Base-by-base conservation (phyloP, 2,329 filamentous ascomycete genomes). In the Chrysoporthe cubensis region DNA sequence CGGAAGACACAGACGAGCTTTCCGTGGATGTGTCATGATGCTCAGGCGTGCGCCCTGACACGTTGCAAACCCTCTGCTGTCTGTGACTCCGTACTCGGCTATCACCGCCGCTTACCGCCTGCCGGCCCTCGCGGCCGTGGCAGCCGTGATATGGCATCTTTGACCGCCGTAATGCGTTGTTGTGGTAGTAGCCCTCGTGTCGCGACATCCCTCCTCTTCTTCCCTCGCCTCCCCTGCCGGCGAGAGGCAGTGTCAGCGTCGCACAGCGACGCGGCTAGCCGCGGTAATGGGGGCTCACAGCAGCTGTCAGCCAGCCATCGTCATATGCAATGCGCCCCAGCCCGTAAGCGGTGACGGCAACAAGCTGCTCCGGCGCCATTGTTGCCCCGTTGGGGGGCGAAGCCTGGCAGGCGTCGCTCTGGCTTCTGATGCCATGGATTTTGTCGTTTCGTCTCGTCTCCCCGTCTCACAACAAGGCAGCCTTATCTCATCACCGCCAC, bases 201-300 rank as follows among this genome's bases (percentile, higher is more conserved):
- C 61, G 62, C 67, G 34, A 43, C 40, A 32, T 16, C 11, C 26
- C 50, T 54, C 42, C n/a, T 42, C 48, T 54, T 43, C 11, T 21
- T 34, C 37, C 43, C 21, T 48, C n/a, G 46, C 54, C 34, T 21
- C 13, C 26, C 61, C 61, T 57, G 62, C 44, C 65, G 67, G 67
- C 67, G 50, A 64, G 46, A 60, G 50, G 61, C 67, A 64, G 48
- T 64, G 50, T 46, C 46, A 64, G 62, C 26, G 42, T 56, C 52
- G 32, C 59, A 50, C 37, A 9, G 16, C 11, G 44, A 43, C n/a
- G 37, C 61, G 57, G 50, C 34, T 50, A 2, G 58, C 7, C 16
- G 44, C 48, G 50, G 34, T 44, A 43, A 46, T 50, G 48, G 62
- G 26, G 21, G 43, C 61, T 44, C 40, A 62, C 62, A 48, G 32